Percentiles rank a stretch among this genome's conserved stretches.
phyloP scores from a whole-genome alignment of 2,329 filamentous ascomycete species.

The Tolypocladium endophyticum region DNA sequence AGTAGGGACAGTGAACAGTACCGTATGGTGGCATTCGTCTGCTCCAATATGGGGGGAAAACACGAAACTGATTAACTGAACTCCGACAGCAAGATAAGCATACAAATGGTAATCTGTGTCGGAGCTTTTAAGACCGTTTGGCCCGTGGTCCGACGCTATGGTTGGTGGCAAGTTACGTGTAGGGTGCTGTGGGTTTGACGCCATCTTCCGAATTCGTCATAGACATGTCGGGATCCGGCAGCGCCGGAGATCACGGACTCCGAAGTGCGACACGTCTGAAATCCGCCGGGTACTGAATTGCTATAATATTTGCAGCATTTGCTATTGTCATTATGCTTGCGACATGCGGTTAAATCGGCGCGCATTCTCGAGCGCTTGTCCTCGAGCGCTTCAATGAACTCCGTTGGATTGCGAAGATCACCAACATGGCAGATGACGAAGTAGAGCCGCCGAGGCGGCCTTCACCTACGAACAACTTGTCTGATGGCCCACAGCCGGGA shows the following conservation, averaged over 20 bases:
- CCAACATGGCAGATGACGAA: background rate
- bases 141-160: background rate
- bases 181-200: too few species aligned
- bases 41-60: too few species aligned
- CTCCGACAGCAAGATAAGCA: background rate
- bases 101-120: background rate
- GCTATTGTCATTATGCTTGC: background rate
- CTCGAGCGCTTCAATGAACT: background rate
- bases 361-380: background rate
- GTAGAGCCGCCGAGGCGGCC: background rate
- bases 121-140: background rate
- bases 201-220: background rate
- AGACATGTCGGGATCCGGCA: background rate
- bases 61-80: background rate
- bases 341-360: background rate
- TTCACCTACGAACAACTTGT: background rate
- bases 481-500: background rate
- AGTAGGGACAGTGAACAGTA: too few species aligned
- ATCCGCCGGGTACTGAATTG: background rate
- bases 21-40: too few species aligned
- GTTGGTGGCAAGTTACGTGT: background rate
- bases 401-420: background rate
- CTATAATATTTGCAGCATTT: background rate
- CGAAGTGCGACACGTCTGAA: background rate
- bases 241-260: background rate